These are phyloP conservation scores for Metschnikowia rubicola DNA, from an alignment of 805 yeast species.

Conservation along the genomic window DNA sequence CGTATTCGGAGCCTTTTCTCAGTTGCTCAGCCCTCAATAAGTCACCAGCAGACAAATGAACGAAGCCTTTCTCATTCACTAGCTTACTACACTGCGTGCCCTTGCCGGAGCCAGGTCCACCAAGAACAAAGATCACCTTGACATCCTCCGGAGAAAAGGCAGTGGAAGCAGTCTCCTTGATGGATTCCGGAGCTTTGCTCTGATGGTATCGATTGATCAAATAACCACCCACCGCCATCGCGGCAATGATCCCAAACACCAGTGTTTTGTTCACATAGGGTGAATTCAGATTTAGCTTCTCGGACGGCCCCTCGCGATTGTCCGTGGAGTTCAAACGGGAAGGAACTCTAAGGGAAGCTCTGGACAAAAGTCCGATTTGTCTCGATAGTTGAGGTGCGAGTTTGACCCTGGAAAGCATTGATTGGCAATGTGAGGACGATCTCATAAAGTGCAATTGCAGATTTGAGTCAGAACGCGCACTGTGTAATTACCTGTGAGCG, in stretches of 20 bases:
- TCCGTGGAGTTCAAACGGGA: slow-evolving; percentile 5
- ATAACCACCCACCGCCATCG: slow-evolving; percentile 5
- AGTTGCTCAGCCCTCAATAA: slow-evolving; percentile 87
- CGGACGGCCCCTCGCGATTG: slow-evolving; percentile 1
- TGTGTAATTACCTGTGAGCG: too few species aligned
- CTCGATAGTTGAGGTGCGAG: slow-evolving; percentile 2
- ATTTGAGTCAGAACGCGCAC: too few species aligned
- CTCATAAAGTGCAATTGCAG: too few species aligned
- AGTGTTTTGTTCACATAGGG: slow-evolving; percentile 7
- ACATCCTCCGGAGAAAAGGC: slow-evolving; percentile 63
- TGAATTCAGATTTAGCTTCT: slow-evolving; percentile 5
- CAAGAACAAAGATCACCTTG: slow-evolving; percentile 83
- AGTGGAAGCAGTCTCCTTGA: slow-evolving; percentile 29
- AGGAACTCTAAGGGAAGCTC: not conserved
- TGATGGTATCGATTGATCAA: slow-evolving; percentile 3
- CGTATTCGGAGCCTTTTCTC: slow-evolving; percentile 77
- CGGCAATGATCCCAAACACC: slow-evolving; percentile 8
- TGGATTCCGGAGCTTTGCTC: slow-evolving; percentile 4
- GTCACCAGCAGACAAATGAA: slow-evolving; percentile 95
- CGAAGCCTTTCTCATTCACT: slow-evolving; percentile 75
- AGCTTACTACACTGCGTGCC: slow-evolving; percentile 93
- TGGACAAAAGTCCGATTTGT: not conserved
- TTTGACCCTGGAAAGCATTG: slow-evolving; percentile 6
- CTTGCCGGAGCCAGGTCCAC: slow-evolving; percentile 98
- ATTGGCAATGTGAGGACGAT: not conserved